Base-by-base conservation (phyloP, 2,329 filamentous ascomycete species). In the Grosmannia serpens region DNA sequence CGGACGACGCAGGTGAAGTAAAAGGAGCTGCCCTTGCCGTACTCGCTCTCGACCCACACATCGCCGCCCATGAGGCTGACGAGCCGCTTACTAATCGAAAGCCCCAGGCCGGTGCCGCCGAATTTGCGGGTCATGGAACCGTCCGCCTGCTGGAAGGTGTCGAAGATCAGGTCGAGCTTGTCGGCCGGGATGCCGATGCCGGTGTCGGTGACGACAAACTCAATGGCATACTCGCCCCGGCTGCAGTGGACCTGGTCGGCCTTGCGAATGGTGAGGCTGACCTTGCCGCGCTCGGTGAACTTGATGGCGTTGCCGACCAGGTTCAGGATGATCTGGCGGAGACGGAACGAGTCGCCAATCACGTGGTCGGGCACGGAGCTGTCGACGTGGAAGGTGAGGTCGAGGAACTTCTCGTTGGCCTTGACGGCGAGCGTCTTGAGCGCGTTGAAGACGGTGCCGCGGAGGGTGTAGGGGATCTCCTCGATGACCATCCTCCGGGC, bases 261-360 rank as follows among this genome's bases (percentile, higher is more conserved):
- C 68, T 82, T 78, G 64, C 86, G 85, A 65, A 97, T 96, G n/a
- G 88, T 91, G 57, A 97, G 83, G 71, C 91, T 95, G 66, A 99
- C 94, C 71, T 96, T 91, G 62, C 94, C 94, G 67, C 95, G 87
- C 72, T 97, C 92, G 3, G 94, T 97, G 71, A 99, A 99, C 70
- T 99, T 99, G 78, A 99, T 96, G 58, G 94, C 92, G 68, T 99
- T 99, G 68, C 94, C 94, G 57, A 97, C 92, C 59, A 99, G 77
- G 73, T 99, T 99, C 59, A 97, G 81, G 62, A 97, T 96, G 66
- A 99, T 95, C 73, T 99, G 94, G 62, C 92, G 85, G 59, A 97
- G 77, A 72, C 94, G 87, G 86, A 96, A 97, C 1, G 91, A 95
- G 70, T 99, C 94, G 62, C 94, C 94, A 62, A 96, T 86, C 47